Base-by-base conservation (phyloP, 176 grass and related monocot species). In the Bolboschoenus planiculmis region DNA sequence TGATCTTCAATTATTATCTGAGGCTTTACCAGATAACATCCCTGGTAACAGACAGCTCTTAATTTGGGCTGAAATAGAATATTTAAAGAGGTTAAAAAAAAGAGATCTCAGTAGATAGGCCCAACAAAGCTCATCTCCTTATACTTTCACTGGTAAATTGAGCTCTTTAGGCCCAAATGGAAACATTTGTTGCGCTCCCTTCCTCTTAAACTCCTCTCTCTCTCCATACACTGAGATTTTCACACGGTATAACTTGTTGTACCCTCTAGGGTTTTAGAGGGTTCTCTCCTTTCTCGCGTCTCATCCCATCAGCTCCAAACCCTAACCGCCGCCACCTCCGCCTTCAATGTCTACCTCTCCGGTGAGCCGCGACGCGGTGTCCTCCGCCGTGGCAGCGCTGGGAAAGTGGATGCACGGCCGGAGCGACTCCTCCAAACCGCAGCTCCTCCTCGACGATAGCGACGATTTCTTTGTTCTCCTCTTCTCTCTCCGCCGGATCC, bases 401-500 rank as follows among this genome's bases (percentile, higher is more conserved):
- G 40, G 23, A 5, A 81, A 81, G 23, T 81, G 79, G 79, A 81
- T 81, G 79, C 79, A 31, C 10, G 35, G 56, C 37, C 16, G 55
- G 4, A 81, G 36, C 79, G 79, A 56, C 1, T 14, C 56, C 36
- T 81, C 56, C 56, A 81, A 64, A 63, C 56, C 56, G 3, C 55
- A 58, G 79, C 55, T 81, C 21, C 79, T 81, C 9, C 79, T 81
- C 34, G 79, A 81, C 57, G 79, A 81, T 13, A 36, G 56, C 21
- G 79, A 81, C 56, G 79, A 81, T 4, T 81, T 81, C 79, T 39
- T 64, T n/a, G 29, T 81, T 10, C 79, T 81, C 21, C 79, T 61
- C 23, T 56, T 81, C n/a, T 62, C 79, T 31, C 79, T 81, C 36
- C 79, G 56, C 5, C 55, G 34, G 5, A 62, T 81, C n/a, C 79